Evolutionary conservation across 352 stramenopile species (phyloP).

Genomic region (Phytophthora rubi): DNA sequence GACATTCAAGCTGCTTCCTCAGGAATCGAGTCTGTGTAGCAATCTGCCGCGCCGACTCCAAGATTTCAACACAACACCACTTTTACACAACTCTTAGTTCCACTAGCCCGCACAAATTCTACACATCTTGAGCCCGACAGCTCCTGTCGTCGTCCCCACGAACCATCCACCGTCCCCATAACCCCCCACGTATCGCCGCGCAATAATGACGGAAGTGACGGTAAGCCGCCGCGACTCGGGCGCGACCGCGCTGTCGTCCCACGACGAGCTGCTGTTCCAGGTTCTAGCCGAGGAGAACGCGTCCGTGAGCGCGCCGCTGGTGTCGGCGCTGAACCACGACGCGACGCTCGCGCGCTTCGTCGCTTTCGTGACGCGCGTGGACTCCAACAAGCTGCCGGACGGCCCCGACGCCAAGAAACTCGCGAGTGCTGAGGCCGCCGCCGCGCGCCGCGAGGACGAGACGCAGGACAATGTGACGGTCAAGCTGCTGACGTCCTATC

Average conservation of each 20-base stretch:
- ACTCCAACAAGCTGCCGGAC: constrained; percentile 43
- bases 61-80: constrained; percentile 15
- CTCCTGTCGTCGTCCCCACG: not conserved
- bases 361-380: constrained; percentile 68
- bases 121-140: not conserved
- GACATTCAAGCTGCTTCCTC: no score
- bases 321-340: constrained; percentile 72
- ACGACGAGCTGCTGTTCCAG: constrained; percentile 48
- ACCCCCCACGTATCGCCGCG: constrained; percentile 1
- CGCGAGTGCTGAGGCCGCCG: constrained; percentile 23
- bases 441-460: constrained; percentile 36
- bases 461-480: constrained; percentile 51
- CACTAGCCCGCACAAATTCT: not conserved
- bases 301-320: constrained; percentile 57
- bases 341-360: constrained; percentile 62
- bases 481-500: constrained; percentile 78
- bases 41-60: not conserved
- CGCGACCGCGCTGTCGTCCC: constrained; percentile 17
- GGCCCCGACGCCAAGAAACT: constrained; percentile 44
- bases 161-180: constrained; percentile 17
- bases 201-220: constrained; percentile 44
- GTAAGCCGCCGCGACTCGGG: constrained; percentile 39
- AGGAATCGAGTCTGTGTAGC: no score
- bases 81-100: not conserved
- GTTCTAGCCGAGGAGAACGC: constrained; percentile 63